phyloP scores from a whole-genome alignment of 768 basidiomycete genomes.

The Punctularia strigosozonata region DNA sequence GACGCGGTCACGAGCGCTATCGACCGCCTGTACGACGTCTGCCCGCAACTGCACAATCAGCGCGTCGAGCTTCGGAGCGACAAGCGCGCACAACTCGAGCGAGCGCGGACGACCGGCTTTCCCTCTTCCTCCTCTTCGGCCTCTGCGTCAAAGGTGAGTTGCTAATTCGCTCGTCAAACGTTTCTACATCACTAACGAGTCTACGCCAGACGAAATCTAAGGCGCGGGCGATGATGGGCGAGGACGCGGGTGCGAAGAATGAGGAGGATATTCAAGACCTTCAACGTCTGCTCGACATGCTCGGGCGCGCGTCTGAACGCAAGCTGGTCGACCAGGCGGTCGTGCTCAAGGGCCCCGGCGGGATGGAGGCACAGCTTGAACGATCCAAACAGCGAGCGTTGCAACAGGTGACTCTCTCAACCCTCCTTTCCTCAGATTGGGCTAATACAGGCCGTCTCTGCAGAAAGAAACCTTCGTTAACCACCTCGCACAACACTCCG shows the following conservation, averaged over 20 bases:
- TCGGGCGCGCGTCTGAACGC: constrained; percentile 61
- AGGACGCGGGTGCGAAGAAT: constrained; percentile 33
- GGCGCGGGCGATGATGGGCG: constrained; percentile 23
- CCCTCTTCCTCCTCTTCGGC: no score
- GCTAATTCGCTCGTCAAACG: no score
- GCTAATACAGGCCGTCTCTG: constrained; percentile 3
- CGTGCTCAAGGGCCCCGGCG: constrained; percentile 48
- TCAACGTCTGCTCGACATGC: constrained; percentile 57
- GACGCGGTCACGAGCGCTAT: constrained; percentile 82
- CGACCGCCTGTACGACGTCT: constrained; percentile 73
- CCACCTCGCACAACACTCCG: constrained; percentile 58
- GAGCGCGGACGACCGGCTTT: constrained; percentile 38
- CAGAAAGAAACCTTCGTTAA: constrained; percentile 72
- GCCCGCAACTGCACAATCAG: constrained; percentile 86
- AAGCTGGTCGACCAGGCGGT: constrained; percentile 62
- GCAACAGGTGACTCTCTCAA: constrained; percentile 39
- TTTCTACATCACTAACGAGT: no score
- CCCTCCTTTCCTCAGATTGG: constrained; percentile 1
- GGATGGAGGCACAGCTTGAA: constrained; percentile 42
- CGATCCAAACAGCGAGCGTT: constrained; percentile 44
- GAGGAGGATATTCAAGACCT: constrained; percentile 37
- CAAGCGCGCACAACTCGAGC: constrained; percentile 65
- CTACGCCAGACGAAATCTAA: no score
- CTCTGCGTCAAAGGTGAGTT: no score
- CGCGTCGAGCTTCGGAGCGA: constrained; percentile 77